Percentiles rank a stretch among this genome's conserved stretches.
These are phyloP conservation scores for Pezicula rhizophila DNA, from an alignment of 2,329 filamentous ascomycete species.

Conservation along the genomic window DNA sequence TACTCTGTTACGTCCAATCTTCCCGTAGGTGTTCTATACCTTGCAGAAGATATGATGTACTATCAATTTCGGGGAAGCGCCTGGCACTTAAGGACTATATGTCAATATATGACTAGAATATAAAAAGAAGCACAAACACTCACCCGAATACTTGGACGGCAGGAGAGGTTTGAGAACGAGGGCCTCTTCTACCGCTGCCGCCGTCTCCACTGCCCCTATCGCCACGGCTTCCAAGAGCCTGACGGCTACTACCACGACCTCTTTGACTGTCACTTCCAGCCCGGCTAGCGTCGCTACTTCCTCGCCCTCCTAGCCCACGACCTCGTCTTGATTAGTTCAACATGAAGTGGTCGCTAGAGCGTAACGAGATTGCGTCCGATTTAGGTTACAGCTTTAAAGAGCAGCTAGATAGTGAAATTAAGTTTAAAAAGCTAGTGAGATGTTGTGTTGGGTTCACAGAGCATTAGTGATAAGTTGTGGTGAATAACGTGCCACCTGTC, in stretches of 20 bases:
- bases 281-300: not conserved
- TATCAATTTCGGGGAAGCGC: too few species aligned
- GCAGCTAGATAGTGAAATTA: not conserved
- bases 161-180: not conserved
- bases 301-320: not conserved
- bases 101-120: not conserved
- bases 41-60: too few species aligned
- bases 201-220: too few species aligned
- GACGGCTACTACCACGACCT: too few species aligned
- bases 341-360: not conserved
- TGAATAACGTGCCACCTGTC: too few species aligned
- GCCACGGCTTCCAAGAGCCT: too few species aligned
- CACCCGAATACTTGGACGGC: slow-evolving; percentile 4
- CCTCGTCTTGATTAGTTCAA: not conserved
- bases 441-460: too few species aligned
- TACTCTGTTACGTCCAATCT: too few species aligned
- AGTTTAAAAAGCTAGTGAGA: not conserved
- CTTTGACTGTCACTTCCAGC: not conserved
- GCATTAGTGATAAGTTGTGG: too few species aligned
- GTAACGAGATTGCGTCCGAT: not conserved
- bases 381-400: not conserved
- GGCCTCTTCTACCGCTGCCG: slow-evolving; percentile 1
- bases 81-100: not conserved
- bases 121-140: slow-evolving; percentile 2
- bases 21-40: too few species aligned